Conservation (phyloP, 352 stramenopile species). For the Globisporangium spiculum region DNA sequence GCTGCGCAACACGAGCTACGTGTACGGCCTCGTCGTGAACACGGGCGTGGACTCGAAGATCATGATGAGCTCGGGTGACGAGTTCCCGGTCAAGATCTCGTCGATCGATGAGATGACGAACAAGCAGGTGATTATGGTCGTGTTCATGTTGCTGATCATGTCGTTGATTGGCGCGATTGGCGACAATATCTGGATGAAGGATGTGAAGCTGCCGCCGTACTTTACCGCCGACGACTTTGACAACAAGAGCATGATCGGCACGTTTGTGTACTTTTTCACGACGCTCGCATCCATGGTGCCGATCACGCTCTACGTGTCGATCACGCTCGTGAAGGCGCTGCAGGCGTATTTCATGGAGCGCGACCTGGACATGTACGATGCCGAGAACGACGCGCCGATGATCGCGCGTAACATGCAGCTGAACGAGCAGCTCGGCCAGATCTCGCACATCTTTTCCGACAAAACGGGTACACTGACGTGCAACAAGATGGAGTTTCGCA, state of each 20-base stretch:
- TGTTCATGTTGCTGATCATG: constrained; percentile 69
- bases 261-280: constrained; percentile 85
- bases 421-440: constrained; percentile 86
- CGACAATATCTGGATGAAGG: constrained; percentile 53
- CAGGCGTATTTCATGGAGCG: constrained; percentile 86
- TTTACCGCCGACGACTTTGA: constrained; percentile 14
- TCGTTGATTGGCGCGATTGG: constrained; percentile 64
- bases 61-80: constrained; percentile 87
- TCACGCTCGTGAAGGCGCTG: constrained; percentile 88
- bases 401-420: constrained; percentile 84
- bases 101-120: constrained; percentile 88
- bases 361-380: constrained; percentile 86
- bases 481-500: constrained; percentile 91
- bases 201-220: constrained; percentile 34
- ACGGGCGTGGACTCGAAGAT: constrained; percentile 92
- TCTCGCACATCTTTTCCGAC: constrained; percentile 98
- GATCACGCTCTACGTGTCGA: constrained; percentile 87
- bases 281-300: constrained; percentile 83
- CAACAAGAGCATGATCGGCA: constrained; percentile 45
- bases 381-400: constrained; percentile 62
- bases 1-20: constrained; percentile 87
- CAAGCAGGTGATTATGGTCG: constrained; percentile 79
- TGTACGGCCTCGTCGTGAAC: constrained; percentile 92
- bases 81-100: constrained; percentile 79
- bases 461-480: constrained; percentile 87